Conservation (phyloP, 257 asterid genomes). For the Perilla frutescens region DNA sequence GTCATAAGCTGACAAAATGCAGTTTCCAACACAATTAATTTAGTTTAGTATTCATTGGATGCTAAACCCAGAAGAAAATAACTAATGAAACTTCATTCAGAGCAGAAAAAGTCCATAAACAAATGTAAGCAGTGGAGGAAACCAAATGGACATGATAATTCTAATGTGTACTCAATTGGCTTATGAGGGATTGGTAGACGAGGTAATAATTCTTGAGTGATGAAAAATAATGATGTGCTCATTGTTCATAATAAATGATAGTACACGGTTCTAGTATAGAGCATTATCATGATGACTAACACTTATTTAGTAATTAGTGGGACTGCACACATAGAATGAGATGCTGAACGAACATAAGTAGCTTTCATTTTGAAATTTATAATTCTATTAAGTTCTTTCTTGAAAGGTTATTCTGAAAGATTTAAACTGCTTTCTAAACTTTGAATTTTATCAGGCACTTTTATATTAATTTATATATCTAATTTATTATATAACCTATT, state of each 20-base stretch:
- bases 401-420: conserved; percentile 20
- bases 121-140: too few relatives aligned
- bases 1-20: too few relatives aligned
- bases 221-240: background rate
- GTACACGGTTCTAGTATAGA: background rate
- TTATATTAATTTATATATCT: conserved; percentile 26
- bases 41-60: too few relatives aligned
- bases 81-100: too few relatives aligned
- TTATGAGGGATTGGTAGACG: conserved; percentile 93
- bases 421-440: background rate
- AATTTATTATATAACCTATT: background rate
- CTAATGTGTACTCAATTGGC: conserved; percentile 96
- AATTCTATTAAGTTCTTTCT: conserved; percentile 15
- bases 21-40: too few relatives aligned
- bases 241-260: background rate
- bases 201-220: conserved; percentile 54
- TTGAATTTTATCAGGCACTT: conserved; percentile 25
- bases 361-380: conserved; percentile 20
- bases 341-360: conserved; percentile 24
- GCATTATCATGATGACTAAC: conserved; percentile 3
- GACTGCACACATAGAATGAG: background rate
- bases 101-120: too few relatives aligned
- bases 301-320: background rate
- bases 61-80: too few relatives aligned
- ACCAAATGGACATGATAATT: conserved; percentile 97